Percentiles rank a stretch among this genome's conserved stretches.
Conservation (phyloP, 2,329 filamentous ascomycete genomes). For the Trichoderma sp. region DNA sequence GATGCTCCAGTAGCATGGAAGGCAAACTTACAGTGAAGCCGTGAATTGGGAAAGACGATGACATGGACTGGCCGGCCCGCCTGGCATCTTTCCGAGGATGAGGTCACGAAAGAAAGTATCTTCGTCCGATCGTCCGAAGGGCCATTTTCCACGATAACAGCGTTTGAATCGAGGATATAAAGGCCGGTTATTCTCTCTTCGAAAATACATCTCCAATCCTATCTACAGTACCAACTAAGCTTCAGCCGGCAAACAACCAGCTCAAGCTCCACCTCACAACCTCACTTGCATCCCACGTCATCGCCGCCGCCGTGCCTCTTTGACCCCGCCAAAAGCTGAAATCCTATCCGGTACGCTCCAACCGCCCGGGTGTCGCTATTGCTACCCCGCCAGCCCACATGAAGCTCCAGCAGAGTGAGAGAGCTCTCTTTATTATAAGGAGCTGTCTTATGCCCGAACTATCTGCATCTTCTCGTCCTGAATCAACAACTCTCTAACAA, state of each 20-base stretch:
- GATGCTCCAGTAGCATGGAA: not conserved
- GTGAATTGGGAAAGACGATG: not conserved
- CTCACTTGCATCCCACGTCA: slow-evolving; percentile 20
- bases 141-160: not conserved
- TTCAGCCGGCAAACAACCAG: slow-evolving; percentile 2
- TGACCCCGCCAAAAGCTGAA: slow-evolving; percentile 21
- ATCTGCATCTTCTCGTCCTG: not conserved
- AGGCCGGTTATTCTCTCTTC: not conserved
- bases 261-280: not conserved
- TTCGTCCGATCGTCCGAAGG: not conserved
- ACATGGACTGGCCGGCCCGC: not conserved
- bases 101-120: not conserved
- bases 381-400: slow-evolving; percentile 9
- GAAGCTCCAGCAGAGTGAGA: not conserved
- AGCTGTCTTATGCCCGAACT: not conserved
- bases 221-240: not conserved
- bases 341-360: slow-evolving; percentile 4
- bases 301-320: slow-evolving; percentile 9
- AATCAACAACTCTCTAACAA: not conserved
- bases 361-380: not conserved
- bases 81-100: not conserved
- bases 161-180: not conserved
- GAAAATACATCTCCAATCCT: not conserved
- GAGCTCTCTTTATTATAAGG: not conserved
- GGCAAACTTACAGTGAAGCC: not conserved